These are phyloP conservation scores for Quercus ilex DNA, from an alignment of 306 rosid species.

Conservation along the genomic window DNA sequence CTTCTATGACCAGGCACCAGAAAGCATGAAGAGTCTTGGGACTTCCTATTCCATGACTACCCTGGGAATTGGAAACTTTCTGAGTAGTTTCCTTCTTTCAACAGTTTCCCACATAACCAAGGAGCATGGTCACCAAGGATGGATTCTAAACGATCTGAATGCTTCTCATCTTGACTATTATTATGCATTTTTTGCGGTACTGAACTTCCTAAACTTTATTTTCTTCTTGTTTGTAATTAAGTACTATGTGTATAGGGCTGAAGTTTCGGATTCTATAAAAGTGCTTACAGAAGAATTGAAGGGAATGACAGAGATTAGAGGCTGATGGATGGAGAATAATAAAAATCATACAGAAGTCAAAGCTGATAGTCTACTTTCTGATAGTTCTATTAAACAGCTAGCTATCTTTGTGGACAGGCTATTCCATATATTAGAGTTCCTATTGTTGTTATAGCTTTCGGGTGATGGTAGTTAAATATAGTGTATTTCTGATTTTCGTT, in stretches of 20 bases:
- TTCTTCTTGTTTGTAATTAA: constrained; percentile 35
- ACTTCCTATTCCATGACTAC: constrained; percentile 72
- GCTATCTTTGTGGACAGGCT: not conserved
- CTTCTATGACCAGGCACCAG: constrained; percentile 92
- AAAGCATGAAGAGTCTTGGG: constrained; percentile 83
- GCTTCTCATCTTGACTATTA: constrained; percentile 82
- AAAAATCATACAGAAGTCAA: not conserved
- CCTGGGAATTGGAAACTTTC: constrained; percentile 72
- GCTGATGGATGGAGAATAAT: not conserved
- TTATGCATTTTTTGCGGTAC: constrained; percentile 56
- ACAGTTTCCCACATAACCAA: constrained; percentile 61
- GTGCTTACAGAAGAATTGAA: constrained; percentile 60
- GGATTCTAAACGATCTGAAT: constrained; percentile 84
- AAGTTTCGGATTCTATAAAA: constrained; percentile 70
- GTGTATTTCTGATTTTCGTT: not conserved
- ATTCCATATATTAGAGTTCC: not conserved
- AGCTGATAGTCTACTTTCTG: not conserved
- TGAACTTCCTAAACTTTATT: constrained; percentile 30
- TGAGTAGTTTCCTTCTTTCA: constrained; percentile 75
- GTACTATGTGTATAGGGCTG: constrained; percentile 67
- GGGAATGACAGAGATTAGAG: constrained; percentile 23
- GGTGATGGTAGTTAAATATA: not conserved
- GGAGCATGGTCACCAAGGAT: constrained; percentile 50
- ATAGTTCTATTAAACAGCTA: not conserved
- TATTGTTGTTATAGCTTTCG: not conserved